phyloP scores from a whole-genome alignment of 495 filamentous ascomycete genomes.

The Hypomontagnella submonticulosa region DNA sequence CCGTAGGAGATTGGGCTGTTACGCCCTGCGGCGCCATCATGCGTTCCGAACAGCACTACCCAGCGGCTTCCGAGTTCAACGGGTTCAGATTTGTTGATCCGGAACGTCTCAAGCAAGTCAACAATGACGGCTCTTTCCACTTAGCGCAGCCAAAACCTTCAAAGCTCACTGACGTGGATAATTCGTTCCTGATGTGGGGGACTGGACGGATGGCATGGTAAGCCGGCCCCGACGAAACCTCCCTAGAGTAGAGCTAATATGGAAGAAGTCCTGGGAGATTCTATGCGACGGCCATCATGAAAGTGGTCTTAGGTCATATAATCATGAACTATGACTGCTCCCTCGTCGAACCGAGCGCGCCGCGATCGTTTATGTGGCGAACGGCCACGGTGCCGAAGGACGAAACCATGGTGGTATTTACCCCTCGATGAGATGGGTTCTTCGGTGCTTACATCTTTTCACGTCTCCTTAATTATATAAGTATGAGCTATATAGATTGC shows the following conservation, averaged over 20 bases:
- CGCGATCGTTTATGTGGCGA: conserved; percentile 41
- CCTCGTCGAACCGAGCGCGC: conserved; percentile 22
- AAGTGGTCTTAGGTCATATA: conserved; percentile 42
- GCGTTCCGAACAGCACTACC: too few relatives aligned
- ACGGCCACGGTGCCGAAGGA: conserved; percentile 33
- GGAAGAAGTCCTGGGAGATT: conserved; percentile 39
- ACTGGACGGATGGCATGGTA: conserved; percentile 30
- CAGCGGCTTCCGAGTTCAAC: too few relatives aligned
- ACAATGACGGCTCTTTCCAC: too few relatives aligned
- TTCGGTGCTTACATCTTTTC: too few relatives aligned
- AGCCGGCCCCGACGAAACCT: too few relatives aligned
- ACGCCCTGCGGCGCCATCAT: conserved; percentile 18
- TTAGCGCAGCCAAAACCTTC: conserved; percentile 34
- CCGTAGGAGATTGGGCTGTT: conserved; percentile 45
- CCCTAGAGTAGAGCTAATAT: too few relatives aligned
- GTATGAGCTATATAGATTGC: too few relatives aligned
- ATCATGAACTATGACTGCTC: conserved; percentile 41
- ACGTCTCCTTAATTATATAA: too few relatives aligned
- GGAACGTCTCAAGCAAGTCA: too few relatives aligned
- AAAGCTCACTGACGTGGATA: conserved; percentile 36
- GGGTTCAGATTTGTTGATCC: too few relatives aligned
- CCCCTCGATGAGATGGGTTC: conserved; percentile 9
- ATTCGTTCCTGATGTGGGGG: conserved; percentile 44
- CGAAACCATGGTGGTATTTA: conserved; percentile 31
- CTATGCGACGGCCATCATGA: conserved; percentile 45